These are phyloP conservation scores for Dichotomopilus funicola DNA, from an alignment of 2,329 filamentous ascomycete species.

Conservation along the genomic window DNA sequence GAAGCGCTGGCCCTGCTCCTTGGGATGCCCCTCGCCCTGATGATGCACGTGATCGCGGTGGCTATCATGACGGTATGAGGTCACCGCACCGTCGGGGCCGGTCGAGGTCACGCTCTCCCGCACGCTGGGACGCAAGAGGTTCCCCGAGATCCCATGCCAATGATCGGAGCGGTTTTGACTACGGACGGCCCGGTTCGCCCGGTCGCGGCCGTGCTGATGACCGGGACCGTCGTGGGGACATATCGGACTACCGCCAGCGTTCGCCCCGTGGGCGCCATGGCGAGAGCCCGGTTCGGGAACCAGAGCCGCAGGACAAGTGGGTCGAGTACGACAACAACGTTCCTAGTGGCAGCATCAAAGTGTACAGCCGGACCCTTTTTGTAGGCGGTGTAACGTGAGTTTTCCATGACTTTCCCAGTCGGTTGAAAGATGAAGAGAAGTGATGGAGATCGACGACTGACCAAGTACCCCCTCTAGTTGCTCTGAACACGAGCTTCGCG, in stretches of 20 bases:
- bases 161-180: conserved; percentile 62
- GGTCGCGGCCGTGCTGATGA: conserved; percentile 50
- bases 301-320: conserved; percentile 53
- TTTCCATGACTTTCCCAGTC: not conserved
- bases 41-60: conserved; percentile 49
- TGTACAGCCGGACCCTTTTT: conserved; percentile 90
- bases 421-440: too few relatives aligned
- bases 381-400: conserved; percentile 89
- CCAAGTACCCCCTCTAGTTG: conserved; percentile 39
- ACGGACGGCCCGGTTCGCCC: conserved; percentile 60
- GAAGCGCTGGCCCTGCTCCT: conserved; percentile 26
- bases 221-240: conserved; percentile 45
- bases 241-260: conserved; percentile 76
- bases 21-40: conserved; percentile 34
- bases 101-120: conserved; percentile 74
- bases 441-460: not conserved
- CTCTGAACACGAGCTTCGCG: conserved; percentile 73
- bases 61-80: conserved; percentile 51
- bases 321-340: conserved; percentile 72
- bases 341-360: conserved; percentile 75
- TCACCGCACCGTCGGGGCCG: conserved; percentile 58
- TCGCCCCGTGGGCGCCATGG: conserved; percentile 67
- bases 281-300: conserved; percentile 44
- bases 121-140: conserved; percentile 60
- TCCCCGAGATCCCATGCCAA: conserved; percentile 54